Evolutionary conservation across 2,329 filamentous ascomycete species (phyloP), one percentile per base, ranked within the genome.

Genomic region (Neofusicoccum kwambonambiense): DNA sequence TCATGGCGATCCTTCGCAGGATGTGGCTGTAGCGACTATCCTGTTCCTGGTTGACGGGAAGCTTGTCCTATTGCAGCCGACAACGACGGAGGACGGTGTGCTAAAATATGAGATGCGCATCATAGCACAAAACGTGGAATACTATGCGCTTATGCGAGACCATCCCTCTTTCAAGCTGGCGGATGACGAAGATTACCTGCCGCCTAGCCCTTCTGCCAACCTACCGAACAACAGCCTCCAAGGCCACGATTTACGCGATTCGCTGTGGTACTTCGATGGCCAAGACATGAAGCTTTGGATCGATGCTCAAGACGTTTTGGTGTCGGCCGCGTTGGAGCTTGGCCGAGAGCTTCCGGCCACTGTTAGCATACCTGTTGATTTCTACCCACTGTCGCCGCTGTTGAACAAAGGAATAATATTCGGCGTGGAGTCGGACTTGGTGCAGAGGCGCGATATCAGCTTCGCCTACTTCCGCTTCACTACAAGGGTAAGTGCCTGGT

Each of bases 21-120:
- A 99, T 75, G 95, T 99, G 8, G 90, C 92, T 12, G 90, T 94
- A 63, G 95, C 95, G 7, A 96, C 93, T 0, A 93, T 99, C 12
- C 81, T 99, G 13, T 97, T 99, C 72, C 83, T 99, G n/a, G 93
- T 99, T 1, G 95, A 99, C 74, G 95, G 94, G 35, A 99, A 99
- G 76, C 86, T 99, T 19, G 95, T 98, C 11, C 81, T 98, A 42
- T 84, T 99, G 56, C 92, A 96, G 69, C 94, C 95, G 1, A 93
- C 92, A 0, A 82, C 92, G 4, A 93, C 91, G 60, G 90, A 91
- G 56, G 87, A 90, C 49, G 91, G 91, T 4, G 90, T 93, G 70
- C 83, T 97, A 60, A 98, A 97, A 80, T 99, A 99, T 74, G 94
- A 98, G 74, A 99, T 99, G 95, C 90, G 93, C 9, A 90, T 98